Percentiles rank a stretch among this genome's conserved stretches.
phyloP scores from a whole-genome alignment of 2,329 filamentous ascomycete genomes.

The Nothophoma quercina region DNA sequence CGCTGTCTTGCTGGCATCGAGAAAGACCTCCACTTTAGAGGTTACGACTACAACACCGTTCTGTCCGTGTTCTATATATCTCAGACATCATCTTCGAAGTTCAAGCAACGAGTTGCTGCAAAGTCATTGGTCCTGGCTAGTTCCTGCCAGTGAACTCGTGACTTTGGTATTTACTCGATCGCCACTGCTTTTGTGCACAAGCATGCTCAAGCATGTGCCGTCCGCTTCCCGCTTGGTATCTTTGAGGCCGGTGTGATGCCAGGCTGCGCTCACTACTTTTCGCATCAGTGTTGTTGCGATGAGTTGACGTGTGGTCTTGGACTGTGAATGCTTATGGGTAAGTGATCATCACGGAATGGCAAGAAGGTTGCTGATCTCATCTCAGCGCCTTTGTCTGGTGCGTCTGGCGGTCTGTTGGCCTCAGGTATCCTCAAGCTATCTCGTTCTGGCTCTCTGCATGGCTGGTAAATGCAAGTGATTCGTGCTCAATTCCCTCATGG shows the following conservation, averaged over 20 bases:
- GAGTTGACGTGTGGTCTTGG: conserved; percentile 71
- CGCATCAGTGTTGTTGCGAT: conserved; percentile 71
- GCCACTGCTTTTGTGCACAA: conserved; percentile 68
- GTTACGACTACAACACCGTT: conserved; percentile 72
- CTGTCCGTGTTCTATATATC: conserved; percentile 74
- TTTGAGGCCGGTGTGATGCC: conserved; percentile 76
- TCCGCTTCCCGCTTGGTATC: conserved; percentile 68
- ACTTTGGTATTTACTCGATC: conserved; percentile 68
- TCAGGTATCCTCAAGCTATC: conserved; percentile 66
- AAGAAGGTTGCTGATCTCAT: no score
- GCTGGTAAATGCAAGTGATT: conserved; percentile 63
- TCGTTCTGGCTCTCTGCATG: conserved; percentile 60
- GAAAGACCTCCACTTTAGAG: conserved; percentile 63
- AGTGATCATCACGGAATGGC: neutral
- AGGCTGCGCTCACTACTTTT: conserved; percentile 74
- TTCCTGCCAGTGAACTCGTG: conserved; percentile 68
- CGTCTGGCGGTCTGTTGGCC: conserved; percentile 70
- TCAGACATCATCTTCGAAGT: conserved; percentile 76
- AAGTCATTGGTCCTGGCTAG: conserved; percentile 71
- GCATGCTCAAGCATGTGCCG: conserved; percentile 60
- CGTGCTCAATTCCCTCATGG: neutral
- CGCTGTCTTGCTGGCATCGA: conserved; percentile 70
- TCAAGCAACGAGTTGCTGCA: conserved; percentile 70
- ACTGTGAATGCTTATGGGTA: conserved; percentile 69
- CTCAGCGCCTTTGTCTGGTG: conserved; percentile 66